These are phyloP conservation scores for Trypanosoma lewisi DNA, from an alignment of 208 protist species.

Conservation along the genomic window DNA sequence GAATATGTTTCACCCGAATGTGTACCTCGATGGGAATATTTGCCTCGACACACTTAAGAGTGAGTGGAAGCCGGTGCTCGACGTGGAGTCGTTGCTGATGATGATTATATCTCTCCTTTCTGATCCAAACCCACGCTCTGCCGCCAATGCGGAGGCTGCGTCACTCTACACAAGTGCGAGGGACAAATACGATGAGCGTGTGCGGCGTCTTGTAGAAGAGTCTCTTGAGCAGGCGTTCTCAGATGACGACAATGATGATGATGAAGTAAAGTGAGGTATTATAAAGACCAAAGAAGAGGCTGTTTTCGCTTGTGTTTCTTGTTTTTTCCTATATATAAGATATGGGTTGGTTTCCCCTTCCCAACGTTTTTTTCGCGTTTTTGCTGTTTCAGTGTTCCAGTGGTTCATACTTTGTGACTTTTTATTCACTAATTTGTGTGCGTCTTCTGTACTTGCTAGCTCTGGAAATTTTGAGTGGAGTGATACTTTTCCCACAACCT, in stretches of 20 bases:
- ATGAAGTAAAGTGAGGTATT: neutral
- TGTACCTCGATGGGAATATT: conserved; percentile 98
- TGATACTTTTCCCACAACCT: too few species aligned
- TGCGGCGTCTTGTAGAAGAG: conserved; percentile 60
- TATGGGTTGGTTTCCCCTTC: too few species aligned
- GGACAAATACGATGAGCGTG: conserved; percentile 92
- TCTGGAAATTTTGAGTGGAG: neutral
- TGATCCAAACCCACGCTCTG: conserved; percentile 99
- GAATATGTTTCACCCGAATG: conserved; percentile 99
- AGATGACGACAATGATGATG: conserved; percentile 47
- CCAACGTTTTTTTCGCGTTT: too few species aligned
- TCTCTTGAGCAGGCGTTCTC: conserved; percentile 74
- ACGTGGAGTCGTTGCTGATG: conserved; percentile 98
- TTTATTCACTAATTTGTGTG: too few species aligned
- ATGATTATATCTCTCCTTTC: conserved; percentile 99
- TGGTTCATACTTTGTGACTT: too few species aligned
- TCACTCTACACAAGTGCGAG: conserved; percentile 94
- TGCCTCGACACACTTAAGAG: conserved; percentile 99
- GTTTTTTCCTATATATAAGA: neutral
- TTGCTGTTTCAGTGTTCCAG: too few species aligned
- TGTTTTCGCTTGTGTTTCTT: neutral
- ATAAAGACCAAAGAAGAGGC: too few species aligned
- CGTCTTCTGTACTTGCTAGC: neutral
- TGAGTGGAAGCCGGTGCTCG: conserved; percentile 98
- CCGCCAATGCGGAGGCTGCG: conserved; percentile 98